Percentiles rank a stretch among this genome's conserved stretches.
These are phyloP conservation scores for Sporothrix brasiliensis DNA, from an alignment of 2,329 filamentous ascomycete species.

Conservation along the genomic window DNA sequence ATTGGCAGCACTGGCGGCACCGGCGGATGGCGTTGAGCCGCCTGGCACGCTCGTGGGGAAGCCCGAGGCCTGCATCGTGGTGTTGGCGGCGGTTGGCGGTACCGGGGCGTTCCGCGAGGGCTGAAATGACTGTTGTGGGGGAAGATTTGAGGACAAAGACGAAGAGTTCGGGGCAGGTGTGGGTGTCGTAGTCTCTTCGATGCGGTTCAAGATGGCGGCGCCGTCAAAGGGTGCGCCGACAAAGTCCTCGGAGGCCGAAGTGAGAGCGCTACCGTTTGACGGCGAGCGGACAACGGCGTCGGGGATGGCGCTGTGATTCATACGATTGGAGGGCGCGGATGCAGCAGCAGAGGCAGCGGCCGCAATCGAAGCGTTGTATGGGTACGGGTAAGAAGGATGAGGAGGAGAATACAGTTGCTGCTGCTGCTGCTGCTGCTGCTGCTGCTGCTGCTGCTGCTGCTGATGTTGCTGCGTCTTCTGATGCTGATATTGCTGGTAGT, in stretches of 20 bases:
- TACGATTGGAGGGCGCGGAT: slow-evolving; percentile 29
- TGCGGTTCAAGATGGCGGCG: slow-evolving; percentile 61
- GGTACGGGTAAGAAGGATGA: slow-evolving; percentile 29
- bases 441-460: slow-evolving; percentile 25
- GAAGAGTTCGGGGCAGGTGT: slow-evolving; percentile 39
- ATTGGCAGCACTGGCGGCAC: no score
- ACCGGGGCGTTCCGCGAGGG: slow-evolving; percentile 50
- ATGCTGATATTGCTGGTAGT: slow-evolving; percentile 40
- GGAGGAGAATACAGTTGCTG: slow-evolving; percentile 5
- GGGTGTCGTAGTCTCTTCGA: slow-evolving; percentile 56
- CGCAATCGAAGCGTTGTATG: slow-evolving; percentile 20
- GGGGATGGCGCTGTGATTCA: slow-evolving; percentile 35
- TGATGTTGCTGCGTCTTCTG: slow-evolving; percentile 12
- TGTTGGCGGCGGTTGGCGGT: slow-evolving; percentile 53
- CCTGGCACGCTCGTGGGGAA: slow-evolving; percentile 49
- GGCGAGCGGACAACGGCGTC: slow-evolving; percentile 40
- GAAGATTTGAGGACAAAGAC: slow-evolving; percentile 29
- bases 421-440: slow-evolving; percentile 32
- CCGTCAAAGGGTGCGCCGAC: slow-evolving; percentile 69
- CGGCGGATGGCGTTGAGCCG: not conserved
- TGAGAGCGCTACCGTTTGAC: slow-evolving; percentile 46
- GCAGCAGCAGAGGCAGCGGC: slow-evolving; percentile 32
- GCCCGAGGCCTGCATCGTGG: slow-evolving; percentile 67
- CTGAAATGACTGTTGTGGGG: slow-evolving; percentile 37
- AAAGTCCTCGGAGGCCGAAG: slow-evolving; percentile 59